These are phyloP conservation scores for Graphilbum sp. DNA, from an alignment of 2,329 filamentous ascomycete species.

Conservation along the genomic window DNA sequence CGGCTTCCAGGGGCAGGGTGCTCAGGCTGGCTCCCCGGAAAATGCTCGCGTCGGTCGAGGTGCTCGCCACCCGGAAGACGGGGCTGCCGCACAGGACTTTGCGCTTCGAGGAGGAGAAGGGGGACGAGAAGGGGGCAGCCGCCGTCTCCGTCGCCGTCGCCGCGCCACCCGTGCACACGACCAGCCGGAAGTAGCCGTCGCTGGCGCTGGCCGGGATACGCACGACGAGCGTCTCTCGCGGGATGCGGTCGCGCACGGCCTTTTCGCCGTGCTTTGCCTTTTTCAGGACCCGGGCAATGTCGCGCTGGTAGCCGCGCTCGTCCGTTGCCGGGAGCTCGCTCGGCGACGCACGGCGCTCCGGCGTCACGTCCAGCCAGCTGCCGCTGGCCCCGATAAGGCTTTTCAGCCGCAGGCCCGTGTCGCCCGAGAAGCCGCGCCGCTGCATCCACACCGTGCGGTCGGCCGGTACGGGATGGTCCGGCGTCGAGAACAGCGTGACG, in stretches of 20 bases:
- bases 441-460: slow-evolving; percentile 51
- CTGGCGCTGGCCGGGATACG: slow-evolving; percentile 45
- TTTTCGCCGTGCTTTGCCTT: slow-evolving; percentile 28
- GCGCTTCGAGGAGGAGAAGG: slow-evolving; percentile 20
- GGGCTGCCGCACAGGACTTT: slow-evolving; percentile 49
- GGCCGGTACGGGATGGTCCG: slow-evolving; percentile 35
- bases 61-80: slow-evolving; percentile 52
- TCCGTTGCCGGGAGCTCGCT: slow-evolving; percentile 36
- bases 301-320: slow-evolving; percentile 51
- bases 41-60: slow-evolving; percentile 41
- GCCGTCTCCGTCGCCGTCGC: background rate
- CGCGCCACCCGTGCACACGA: slow-evolving; percentile 35
- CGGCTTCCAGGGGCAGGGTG: slow-evolving; percentile 50
- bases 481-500: slow-evolving; percentile 42
- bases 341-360: slow-evolving; percentile 26
- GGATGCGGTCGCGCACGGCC: slow-evolving; percentile 26
- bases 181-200: slow-evolving; percentile 54
- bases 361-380: slow-evolving; percentile 54
- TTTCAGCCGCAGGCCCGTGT: slow-evolving; percentile 50
- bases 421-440: slow-evolving; percentile 50
- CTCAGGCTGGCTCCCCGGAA: slow-evolving; percentile 47
- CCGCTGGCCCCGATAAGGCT: slow-evolving; percentile 41
- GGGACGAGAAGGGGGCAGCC: no score
- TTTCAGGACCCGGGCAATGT: slow-evolving; percentile 46
- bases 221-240: slow-evolving; percentile 47